Conservation (phyloP, 139 green algal species). For the Deuterostichococcus epilithicus region DNA sequence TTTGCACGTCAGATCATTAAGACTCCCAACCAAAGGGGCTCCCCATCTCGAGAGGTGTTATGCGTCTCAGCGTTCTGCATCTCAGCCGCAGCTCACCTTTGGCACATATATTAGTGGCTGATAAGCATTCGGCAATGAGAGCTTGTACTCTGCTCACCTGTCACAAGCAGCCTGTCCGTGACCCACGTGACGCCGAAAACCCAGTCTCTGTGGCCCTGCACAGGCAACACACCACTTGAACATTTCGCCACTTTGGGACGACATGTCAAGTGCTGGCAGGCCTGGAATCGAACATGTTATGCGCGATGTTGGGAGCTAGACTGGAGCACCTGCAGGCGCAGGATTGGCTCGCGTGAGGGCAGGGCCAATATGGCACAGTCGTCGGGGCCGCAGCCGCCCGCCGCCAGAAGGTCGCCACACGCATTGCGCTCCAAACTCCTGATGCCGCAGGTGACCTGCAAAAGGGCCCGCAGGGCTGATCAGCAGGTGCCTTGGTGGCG, state of each 20-base stretch:
- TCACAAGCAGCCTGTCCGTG: slow-evolving; percentile 49
- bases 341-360: background rate
- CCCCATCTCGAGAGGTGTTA: no score
- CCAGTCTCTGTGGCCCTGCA: slow-evolving; percentile 66
- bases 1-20: no score
- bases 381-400: slow-evolving; percentile 34
- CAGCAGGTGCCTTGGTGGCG: no score
- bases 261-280: no score
- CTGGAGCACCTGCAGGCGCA: background rate
- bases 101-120: background rate
- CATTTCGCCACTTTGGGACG: no score
- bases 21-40: no score
- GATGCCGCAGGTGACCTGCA: slow-evolving; percentile 44
- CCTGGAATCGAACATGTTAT: no score
- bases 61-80: no score
- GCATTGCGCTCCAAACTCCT: slow-evolving; percentile 44
- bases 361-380: slow-evolving; percentile 39
- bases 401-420: slow-evolving; percentile 35
- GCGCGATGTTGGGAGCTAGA: no score
- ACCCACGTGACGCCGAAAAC: slow-evolving; percentile 68
- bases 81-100: no score
- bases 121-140: no score
- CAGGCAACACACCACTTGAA: background rate
- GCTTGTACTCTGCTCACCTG: slow-evolving; percentile 20
- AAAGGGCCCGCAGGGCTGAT: no score